A percentile compares a stretch with the other conserved stretches of the same genome.
Evolutionary conservation across 164 flowering plant genomes (phyloP).

Genomic region (Vitis amurensis): DNA sequence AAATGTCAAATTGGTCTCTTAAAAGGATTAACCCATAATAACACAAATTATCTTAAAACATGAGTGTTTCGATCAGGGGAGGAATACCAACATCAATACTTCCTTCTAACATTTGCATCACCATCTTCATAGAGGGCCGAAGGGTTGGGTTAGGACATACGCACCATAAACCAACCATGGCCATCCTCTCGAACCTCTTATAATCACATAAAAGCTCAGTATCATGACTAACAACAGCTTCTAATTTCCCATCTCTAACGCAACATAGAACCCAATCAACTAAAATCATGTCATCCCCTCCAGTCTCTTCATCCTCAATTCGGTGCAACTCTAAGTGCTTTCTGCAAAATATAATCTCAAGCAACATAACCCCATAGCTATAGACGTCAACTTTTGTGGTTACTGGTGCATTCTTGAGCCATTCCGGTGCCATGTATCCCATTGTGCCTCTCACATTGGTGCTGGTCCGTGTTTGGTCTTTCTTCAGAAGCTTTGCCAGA

Average conservation of each 20-base stretch:
- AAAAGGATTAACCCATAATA: background rate
- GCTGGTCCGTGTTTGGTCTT: conserved; percentile 24
- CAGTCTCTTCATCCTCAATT: conserved; percentile 2
- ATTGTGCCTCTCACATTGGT: conserved; percentile 26
- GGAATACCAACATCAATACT: conserved; percentile 7
- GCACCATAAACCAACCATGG: background rate
- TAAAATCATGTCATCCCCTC: conserved; percentile 15
- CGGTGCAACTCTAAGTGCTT: conserved; percentile 23
- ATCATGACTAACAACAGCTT: conserved; percentile 4
- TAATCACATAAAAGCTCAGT: background rate
- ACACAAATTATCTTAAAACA: background rate
- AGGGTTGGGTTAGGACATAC: conserved; percentile 9
- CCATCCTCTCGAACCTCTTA: conserved; percentile 17
- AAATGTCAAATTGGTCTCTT: background rate
- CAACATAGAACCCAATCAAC: conserved; percentile 15
- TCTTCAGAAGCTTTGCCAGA: conserved; percentile 24
- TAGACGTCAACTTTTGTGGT: conserved; percentile 30
- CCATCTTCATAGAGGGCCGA: conserved; percentile 10
- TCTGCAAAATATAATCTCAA: conserved; percentile 27
- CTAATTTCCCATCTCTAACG: conserved; percentile 14
- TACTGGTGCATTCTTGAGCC: conserved; percentile 28
- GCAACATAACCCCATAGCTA: conserved; percentile 23
- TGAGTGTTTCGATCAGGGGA: conserved; percentile 4
- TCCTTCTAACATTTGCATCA: conserved; percentile 7
- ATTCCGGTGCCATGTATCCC: conserved; percentile 36